Evolutionary conservation across 139 green algal species (phyloP).

Genomic region (Ulvella scutata): DNA sequence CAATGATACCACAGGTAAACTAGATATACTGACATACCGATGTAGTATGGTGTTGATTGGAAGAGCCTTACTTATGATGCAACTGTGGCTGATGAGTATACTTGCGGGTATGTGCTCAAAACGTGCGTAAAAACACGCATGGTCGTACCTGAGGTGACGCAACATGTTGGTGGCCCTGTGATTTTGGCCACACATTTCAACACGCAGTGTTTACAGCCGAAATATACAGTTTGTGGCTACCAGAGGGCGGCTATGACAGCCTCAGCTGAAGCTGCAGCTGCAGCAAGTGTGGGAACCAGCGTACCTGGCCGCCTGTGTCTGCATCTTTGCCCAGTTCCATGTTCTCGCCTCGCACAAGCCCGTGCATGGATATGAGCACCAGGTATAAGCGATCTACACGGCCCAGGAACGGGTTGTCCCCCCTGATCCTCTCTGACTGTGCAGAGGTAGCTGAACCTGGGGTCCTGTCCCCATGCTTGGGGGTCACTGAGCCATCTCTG

Average conservation of each 20-base stretch:
- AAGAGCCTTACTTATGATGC: too few species aligned
- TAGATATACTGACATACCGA: too few species aligned
- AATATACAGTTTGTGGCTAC: neutral
- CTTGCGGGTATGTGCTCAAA: neutral
- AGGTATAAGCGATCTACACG: slow-evolving; percentile 59
- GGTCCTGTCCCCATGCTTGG: neutral
- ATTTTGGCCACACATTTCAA: too few species aligned
- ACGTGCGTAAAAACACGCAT: too few species aligned
- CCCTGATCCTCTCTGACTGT: neutral
- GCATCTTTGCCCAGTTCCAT: slow-evolving; percentile 89
- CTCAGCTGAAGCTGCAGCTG: neutral
- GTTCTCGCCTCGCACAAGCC: slow-evolving; percentile 65
- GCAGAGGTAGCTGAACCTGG: neutral
- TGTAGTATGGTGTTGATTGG: too few species aligned
- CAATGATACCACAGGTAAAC: too few species aligned
- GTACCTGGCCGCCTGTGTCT: slow-evolving; percentile 80
- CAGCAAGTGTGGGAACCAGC: neutral
- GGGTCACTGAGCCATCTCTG: neutral
- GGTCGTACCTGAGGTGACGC: too few species aligned
- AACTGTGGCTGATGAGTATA: neutral
- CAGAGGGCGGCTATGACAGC: neutral
- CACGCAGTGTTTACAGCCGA: too few species aligned
- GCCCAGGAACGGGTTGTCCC: neutral
- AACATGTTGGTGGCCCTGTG: too few species aligned
- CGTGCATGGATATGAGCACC: slow-evolving; percentile 75